Conservation (phyloP, 495 filamentous ascomycete species). For the Daldinia caldariorum region DNA sequence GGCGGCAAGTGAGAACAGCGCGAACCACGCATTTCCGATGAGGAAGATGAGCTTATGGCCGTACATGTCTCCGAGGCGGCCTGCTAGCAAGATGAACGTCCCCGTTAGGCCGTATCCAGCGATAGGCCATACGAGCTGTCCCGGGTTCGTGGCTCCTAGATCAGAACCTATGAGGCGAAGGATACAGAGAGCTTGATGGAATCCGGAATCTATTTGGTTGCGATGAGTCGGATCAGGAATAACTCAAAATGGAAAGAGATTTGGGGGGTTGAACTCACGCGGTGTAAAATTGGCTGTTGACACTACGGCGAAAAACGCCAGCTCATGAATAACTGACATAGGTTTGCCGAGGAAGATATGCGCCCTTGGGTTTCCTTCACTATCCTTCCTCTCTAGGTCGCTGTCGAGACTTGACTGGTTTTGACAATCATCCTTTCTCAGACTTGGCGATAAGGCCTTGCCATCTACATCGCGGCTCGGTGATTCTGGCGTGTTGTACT, state of each 20-base stretch:
- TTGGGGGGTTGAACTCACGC: slow-evolving; percentile 32
- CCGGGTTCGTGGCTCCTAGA: slow-evolving; percentile 54
- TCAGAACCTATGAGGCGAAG: slow-evolving; percentile 56
- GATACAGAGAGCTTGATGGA: slow-evolving; percentile 48
- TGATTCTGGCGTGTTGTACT: slow-evolving; percentile 6
- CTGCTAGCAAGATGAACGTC: slow-evolving; percentile 74
- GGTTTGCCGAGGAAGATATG: slow-evolving; percentile 43
- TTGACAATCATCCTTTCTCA: slow-evolving; percentile 28
- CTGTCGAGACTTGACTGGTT: slow-evolving; percentile 34
- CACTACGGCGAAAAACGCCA: slow-evolving; percentile 45
- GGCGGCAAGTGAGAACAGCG: slow-evolving; percentile 68
- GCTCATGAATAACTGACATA: slow-evolving; percentile 44
- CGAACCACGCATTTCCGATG: slow-evolving; percentile 71
- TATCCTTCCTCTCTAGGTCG: slow-evolving; percentile 41
- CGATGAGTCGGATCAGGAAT: slow-evolving; percentile 7
- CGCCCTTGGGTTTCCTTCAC: slow-evolving; percentile 28
- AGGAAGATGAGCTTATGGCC: slow-evolving; percentile 72
- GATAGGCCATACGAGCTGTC: slow-evolving; percentile 61
- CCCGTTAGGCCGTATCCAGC: slow-evolving; percentile 70
- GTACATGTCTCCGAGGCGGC: slow-evolving; percentile 72
- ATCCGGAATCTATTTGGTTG: slow-evolving; percentile 42
- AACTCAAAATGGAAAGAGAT: background rate
- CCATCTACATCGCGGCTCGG: slow-evolving; percentile 24
- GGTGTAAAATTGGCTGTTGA: slow-evolving; percentile 49
- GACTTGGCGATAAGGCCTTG: slow-evolving; percentile 23